Percentiles rank a stretch among this genome's conserved stretches.
phyloP scores from a whole-genome alignment of 208 protist species.

The Wallacemonas collosoma region DNA sequence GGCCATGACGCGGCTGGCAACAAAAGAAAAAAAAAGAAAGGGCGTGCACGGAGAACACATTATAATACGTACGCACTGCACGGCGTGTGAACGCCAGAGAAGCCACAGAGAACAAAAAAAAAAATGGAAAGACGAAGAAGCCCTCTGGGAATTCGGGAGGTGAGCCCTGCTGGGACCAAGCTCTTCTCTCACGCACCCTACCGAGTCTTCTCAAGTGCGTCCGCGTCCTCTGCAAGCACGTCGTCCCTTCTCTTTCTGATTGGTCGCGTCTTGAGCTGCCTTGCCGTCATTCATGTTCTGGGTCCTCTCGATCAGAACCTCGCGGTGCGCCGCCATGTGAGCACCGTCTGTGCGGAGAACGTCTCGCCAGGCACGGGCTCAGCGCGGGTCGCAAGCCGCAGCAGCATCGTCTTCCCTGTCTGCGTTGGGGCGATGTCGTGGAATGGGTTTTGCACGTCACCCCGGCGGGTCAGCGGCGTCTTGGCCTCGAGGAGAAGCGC shows the following conservation, averaged over 20 bases:
- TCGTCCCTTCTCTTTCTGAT: background rate
- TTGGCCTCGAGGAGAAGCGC: background rate
- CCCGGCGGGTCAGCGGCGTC: background rate
- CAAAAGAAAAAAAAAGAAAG: too few relatives aligned
- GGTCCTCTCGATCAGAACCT: background rate
- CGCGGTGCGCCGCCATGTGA: constrained; percentile 40
- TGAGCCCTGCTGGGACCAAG: too few relatives aligned
- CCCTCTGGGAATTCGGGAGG: too few relatives aligned
- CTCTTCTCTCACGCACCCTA: too few relatives aligned
- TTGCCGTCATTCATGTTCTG: background rate
- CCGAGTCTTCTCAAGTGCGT: too few relatives aligned
- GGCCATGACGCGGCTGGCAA: too few relatives aligned
- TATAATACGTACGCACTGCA: too few relatives aligned
- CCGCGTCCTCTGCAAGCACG: too few relatives aligned
- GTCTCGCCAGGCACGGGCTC: constrained; percentile 27
- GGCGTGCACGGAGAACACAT: too few relatives aligned
- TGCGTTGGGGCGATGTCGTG: background rate
- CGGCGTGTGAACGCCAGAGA: too few relatives aligned
- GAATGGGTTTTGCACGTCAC: constrained; percentile 16
- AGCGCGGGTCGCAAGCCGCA: constrained; percentile 28
- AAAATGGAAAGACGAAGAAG: too few relatives aligned
- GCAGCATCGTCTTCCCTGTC: background rate
- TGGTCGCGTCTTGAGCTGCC: background rate
- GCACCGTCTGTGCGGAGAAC: constrained; percentile 37
- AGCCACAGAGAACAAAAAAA: too few relatives aligned